phyloP scores from a whole-genome alignment of 2,329 filamentous ascomycete genomes.

The Pestalotiopsis sp. region DNA sequence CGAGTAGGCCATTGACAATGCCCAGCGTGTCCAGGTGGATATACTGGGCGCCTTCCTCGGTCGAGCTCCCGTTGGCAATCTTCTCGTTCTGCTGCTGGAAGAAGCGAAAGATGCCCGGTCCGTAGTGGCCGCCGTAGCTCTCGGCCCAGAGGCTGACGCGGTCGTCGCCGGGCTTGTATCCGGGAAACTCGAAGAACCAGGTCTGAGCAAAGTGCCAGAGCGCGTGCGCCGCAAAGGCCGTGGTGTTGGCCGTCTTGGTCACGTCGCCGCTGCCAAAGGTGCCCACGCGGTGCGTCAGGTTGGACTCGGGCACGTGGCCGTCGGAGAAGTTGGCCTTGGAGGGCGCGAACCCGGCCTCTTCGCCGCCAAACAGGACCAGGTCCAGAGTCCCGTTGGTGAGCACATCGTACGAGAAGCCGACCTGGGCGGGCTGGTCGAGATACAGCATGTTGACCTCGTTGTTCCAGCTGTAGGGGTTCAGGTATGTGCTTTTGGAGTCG shows the following conservation, averaged over 20 bases:
- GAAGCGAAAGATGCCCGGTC: slow-evolving; percentile 31
- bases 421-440: slow-evolving; percentile 60
- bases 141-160: slow-evolving; percentile 44
- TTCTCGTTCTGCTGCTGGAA: slow-evolving; percentile 34
- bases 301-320: slow-evolving; percentile 34
- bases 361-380: slow-evolving; percentile 32
- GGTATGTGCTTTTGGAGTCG: slow-evolving; percentile 47
- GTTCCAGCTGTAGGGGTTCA: slow-evolving; percentile 64
- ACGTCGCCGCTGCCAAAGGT: slow-evolving; percentile 57
- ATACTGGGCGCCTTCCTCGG: slow-evolving; percentile 28
- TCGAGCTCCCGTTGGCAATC: slow-evolving; percentile 32
- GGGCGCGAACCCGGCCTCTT: not conserved
- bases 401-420: slow-evolving; percentile 64
- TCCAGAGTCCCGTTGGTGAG: slow-evolving; percentile 57
- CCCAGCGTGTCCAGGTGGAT: slow-evolving; percentile 44
- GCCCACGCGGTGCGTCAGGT: slow-evolving; percentile 44
- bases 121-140: slow-evolving; percentile 37
- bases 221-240: slow-evolving; percentile 52
- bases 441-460: slow-evolving; percentile 57
- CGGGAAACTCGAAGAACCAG: slow-evolving; percentile 56
- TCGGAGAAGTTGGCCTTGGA: slow-evolving; percentile 38
- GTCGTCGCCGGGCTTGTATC: slow-evolving; percentile 61
- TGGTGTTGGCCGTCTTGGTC: slow-evolving; percentile 48
- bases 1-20: slow-evolving; percentile 61
- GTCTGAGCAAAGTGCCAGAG: slow-evolving; percentile 65